Base-by-base conservation (phyloP, 2,329 filamentous ascomycete species). In the Neodidymelliopsis sp. region DNA sequence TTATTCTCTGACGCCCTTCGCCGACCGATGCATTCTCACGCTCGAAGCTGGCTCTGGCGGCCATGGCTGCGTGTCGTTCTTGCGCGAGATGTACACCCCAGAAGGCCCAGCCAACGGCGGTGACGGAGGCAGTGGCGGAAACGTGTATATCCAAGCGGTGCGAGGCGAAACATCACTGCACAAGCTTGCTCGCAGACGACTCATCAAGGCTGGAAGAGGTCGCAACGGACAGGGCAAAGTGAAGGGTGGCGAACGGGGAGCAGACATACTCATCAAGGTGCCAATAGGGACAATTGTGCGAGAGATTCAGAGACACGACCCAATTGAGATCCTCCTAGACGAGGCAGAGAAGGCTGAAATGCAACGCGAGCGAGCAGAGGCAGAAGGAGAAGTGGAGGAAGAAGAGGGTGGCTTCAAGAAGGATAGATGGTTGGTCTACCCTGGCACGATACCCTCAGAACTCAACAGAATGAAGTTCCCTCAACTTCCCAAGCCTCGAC, bases 71-170 rank as follows among this genome's bases (percentile, higher is more conserved):
- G 90, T 97, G 39, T 94, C 94, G 0, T 99, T 97, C 70, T 77
- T 95, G 31, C 87, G 93, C 15, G 94, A 99, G 65, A 93, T 93
- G 56, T 97, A 89, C 73, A 81, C 97, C 22, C 84, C 87, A 33
- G 87, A 96, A 57, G 94, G 94, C 0, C 94, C 94, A 9, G 85
- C 94, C 8, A 97, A 99, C 72, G 94, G 94, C 37, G 94, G 94
- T 51, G 91, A 99, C 69, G 94, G 94, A 30, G 94, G 94, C 4
- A 88, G 85, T 46, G 94, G 94, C 54, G 94, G 94, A 28, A 95
- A 89, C 63, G 80, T 99, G 59, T 97, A 96, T 72, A 95, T 99
- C 49, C 93, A 97, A 74, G 92, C 94, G 6, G 85, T 96, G 1
- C 86, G 89, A 44, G 91, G 91, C 50, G 89, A 97, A 74, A 97